A percentile compares a stretch with the other conserved stretches of the same genome.
Conservation (phyloP, 2,329 filamentous ascomycete genomes). For the Xenosphaeropsis pyriputrescens region DNA sequence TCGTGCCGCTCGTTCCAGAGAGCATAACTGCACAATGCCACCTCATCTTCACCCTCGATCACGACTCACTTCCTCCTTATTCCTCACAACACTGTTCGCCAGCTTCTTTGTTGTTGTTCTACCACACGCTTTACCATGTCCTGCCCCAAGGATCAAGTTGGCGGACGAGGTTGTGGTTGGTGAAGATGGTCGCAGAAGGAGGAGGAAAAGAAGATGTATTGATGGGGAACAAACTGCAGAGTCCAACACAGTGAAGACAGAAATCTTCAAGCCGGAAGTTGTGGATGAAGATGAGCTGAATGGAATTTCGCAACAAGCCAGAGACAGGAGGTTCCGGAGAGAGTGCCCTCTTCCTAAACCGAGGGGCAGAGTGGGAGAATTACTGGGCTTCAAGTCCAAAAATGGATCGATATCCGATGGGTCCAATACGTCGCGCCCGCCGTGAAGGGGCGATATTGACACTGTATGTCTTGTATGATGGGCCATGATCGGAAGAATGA, state of each 20-base stretch:
- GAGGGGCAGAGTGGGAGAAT: slow-evolving; percentile 57
- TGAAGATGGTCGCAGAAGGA: slow-evolving; percentile 22
- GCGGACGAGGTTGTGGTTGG: slow-evolving; percentile 40
- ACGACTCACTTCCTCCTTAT: slow-evolving; percentile 83
- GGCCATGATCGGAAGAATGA: too few relatives aligned
- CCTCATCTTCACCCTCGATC: slow-evolving; percentile 85
- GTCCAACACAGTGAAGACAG: slow-evolving; percentile 2
- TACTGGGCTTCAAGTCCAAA: slow-evolving; percentile 47
- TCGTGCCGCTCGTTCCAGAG: not conserved
- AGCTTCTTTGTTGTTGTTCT: slow-evolving; percentile 87
- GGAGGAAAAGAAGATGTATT: slow-evolving; percentile 28
- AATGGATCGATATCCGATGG: not conserved
- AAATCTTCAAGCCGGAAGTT: slow-evolving; percentile 5
- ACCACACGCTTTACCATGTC: slow-evolving; percentile 84
- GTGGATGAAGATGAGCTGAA: slow-evolving; percentile 24
- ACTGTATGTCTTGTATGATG: too few relatives aligned
- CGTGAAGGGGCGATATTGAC: not conserved
- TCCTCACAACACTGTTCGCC: slow-evolving; percentile 79
- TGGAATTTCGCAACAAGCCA: slow-evolving; percentile 14
- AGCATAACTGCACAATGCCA: slow-evolving; percentile 41
- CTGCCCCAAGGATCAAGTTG: slow-evolving; percentile 60
- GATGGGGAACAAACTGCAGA: slow-evolving; percentile 3
- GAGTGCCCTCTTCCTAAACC: slow-evolving; percentile 94
- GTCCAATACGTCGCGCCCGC: not conserved
- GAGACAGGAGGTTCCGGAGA: slow-evolving; percentile 33